Base-by-base conservation (phyloP, 2,329 filamentous ascomycete genomes). In the Colletotrichum sp. region DNA sequence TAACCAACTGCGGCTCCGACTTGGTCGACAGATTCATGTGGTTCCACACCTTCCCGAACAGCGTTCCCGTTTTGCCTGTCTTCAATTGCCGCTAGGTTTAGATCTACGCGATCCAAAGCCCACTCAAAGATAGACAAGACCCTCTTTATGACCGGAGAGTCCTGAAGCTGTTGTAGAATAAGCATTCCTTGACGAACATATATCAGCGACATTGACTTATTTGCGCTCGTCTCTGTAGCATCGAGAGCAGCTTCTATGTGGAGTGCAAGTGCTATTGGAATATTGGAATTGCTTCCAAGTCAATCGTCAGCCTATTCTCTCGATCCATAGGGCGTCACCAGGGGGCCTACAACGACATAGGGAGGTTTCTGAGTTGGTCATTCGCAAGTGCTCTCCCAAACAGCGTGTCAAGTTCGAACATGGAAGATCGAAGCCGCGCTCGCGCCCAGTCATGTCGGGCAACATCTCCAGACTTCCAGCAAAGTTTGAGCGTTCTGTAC, bases 211-310 rank as follows among this genome's bases (percentile, higher is more conserved):
- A 52, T 52, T 22, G 44, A 22, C 3, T 8, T 13, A 11, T 4
- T 1, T 5, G 11, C 2, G 0, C 4, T 22, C 0, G 44, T 22
- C 44, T 52, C 44, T 2, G 44, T 4, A 4, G 4, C 44, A 1
- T 52, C 44, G 3, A 52, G 3, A 8, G n/a, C 44, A 22, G 44
- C 6, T 2, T 52, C 44, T 7, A 52, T 52, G 3, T 52, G 44
- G 3, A 52, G 44, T 13, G 44, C 44, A 13, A 52, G 44, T 5
- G 44, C 44, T 22, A 52, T 52, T 52, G 44, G 44, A 13, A 52
- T 22, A 52, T 52, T 52, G 4, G 44, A 52, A 13, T 52, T 52
- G 44, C 44, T 52, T 12, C 5, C 6, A 22, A 7, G 44, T 52
- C 39, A 4, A 48, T 4, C 11, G 12, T 52, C 6, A 52, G n/a